Percentiles rank a stretch among this genome's conserved stretches.
Evolutionary conservation across 805 yeast genomes (phyloP).

Genomic region (Nakazawaea wyomingensis): DNA sequence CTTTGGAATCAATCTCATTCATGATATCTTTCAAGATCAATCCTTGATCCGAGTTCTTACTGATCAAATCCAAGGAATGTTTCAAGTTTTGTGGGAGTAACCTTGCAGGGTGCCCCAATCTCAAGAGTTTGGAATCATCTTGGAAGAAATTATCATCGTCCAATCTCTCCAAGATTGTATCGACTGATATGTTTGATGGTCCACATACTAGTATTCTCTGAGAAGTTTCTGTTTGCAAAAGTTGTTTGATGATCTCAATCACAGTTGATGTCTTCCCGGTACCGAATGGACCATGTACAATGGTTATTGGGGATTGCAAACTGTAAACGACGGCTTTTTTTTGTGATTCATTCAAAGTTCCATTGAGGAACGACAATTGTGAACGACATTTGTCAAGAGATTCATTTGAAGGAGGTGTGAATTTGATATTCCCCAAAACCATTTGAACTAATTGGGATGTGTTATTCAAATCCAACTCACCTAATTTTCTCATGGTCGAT

Average conservation of each 20-base stretch:
- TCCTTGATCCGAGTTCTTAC: constrained; percentile 54
- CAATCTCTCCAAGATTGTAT: constrained; percentile 80
- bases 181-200: constrained; percentile 90
- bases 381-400: constrained; percentile 9
- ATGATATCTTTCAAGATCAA: constrained; percentile 63
- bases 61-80: constrained; percentile 73
- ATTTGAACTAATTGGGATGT: constrained; percentile 37
- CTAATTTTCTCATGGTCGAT: constrained; percentile 63
- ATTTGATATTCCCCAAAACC: constrained; percentile 40
- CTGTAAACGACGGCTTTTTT: constrained; percentile 66
- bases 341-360: constrained; percentile 62
- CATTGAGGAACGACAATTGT: constrained; percentile 33
- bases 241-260: constrained; percentile 74
- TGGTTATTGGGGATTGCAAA: constrained; percentile 45
- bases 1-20: constrained; percentile 59
- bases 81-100: constrained; percentile 52
- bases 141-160: constrained; percentile 34
- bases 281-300: constrained; percentile 80
- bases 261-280: constrained; percentile 84
- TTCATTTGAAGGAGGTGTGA: constrained; percentile 21
- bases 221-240: constrained; percentile 28
- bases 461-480: constrained; percentile 35
- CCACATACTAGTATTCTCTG: constrained; percentile 81
- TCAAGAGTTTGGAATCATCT: constrained; percentile 44
- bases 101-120: constrained; percentile 95